Base-by-base conservation (phyloP, 2,329 filamentous ascomycete species). In the Sporothrix inflata region DNA sequence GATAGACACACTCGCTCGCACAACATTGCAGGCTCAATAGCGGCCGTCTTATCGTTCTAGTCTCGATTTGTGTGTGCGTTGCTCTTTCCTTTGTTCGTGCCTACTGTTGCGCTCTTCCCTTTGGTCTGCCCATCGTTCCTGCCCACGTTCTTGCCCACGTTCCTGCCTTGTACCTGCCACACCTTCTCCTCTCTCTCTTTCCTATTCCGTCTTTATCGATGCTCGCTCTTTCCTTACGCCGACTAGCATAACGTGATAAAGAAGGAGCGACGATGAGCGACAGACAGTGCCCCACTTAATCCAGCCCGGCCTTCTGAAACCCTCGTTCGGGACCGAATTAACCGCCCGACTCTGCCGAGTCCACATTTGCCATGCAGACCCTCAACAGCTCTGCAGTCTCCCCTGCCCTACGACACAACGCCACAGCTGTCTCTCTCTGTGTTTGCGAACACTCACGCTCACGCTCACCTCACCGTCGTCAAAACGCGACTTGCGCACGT, bases 291-390 rank as follows among this genome's bases (percentile, higher is more conserved):
- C 69, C 69, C 55, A 63, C 57, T 61, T 53, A 2, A 34, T 5
- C 38, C 57, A 21, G 38, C 34, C 53, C 73, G 70, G 73, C 30
- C 27, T 19, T 47, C 47, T 47, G 47, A 51, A 57, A 30, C 55
- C 47, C 34, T 34, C 2, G 14, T 67, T 74, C 73, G 73, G 73
- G 72, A 73, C 73, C 73, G 73, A 74, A 71, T 57, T 71, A 74
- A 63, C 73, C 72, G 67, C 45, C 57, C 27, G 30, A 40, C 40
- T 69, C 21, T 45, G 9, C 65, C 65, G 57, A 66, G 30, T 34
- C 47, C 47, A 27, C 66, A 34, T 19, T 42, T 69, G 19, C 30
- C 49, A n/a, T 27, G 67, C 14, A 42, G 38, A 30, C 51, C 11
- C 21, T 55, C 51, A 27, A 14, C 21, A 55, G 51, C 24, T 55